Evolutionary conservation across 2,329 filamentous ascomycete genomes (phyloP), one percentile per base, ranked within the genome.

Genomic region (Apiospora marii): DNA sequence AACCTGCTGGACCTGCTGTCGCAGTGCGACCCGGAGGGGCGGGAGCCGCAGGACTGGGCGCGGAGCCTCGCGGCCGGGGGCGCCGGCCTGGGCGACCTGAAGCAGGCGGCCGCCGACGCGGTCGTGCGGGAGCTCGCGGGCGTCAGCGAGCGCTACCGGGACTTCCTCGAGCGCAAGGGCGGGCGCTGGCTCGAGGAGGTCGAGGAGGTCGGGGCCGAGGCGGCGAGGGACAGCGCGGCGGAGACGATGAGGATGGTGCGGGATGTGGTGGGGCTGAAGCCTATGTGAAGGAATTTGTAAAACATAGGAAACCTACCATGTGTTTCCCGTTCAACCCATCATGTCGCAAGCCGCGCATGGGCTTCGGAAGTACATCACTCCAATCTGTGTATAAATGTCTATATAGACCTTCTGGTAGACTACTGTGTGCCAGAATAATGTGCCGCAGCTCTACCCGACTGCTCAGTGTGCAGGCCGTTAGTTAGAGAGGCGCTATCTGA

Each of bases 1-100:
- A 99, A 98, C 80, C 85, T 99, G 16, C 83, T 99, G 1, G 91
- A 94, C 72, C 89, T 99, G 22, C 83, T 96, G n/a, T 91, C 91
- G 34, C 89, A 94, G 74, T 90, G 96, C 76, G 46, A 51, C 92
- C 71, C 76, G 80, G 4, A 77, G 78, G 49, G 78, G 79, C 67
- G 44, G 10, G 53, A 24, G 16, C 69, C 69, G 16, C 44, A 34
- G 53, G 53, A 71, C 6, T 64, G 58, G 53, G 79, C 83, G 16
- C 79, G 79, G 44, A 78, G 79, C 44, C 73, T 85, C n/a, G 83
- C 80, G 1, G 73, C 75, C 27, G 75, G 77, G 3, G 81, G 80
- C 19, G 80, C 84, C 34, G 87, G 81, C 53, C 85, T 94, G 77
- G 85, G 85, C 12, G 84, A 85, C 0, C 84, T 96, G 72, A 96